phyloP scores from a whole-genome alignment of 2,329 filamentous ascomycete species.

The Cercospora zeina region DNA sequence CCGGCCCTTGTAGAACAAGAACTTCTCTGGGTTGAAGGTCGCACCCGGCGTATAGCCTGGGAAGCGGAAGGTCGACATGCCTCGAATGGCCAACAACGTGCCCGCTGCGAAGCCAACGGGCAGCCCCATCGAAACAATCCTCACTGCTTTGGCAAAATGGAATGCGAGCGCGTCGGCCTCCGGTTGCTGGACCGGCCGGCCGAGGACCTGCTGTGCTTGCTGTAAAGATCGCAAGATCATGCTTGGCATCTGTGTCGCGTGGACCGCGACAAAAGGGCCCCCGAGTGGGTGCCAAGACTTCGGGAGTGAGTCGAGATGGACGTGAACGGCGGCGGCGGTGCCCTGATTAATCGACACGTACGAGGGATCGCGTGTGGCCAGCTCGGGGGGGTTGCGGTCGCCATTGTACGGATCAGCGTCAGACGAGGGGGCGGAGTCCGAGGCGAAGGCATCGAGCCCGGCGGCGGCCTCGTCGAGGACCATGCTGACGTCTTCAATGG shows the following conservation, averaged over 20 bases:
- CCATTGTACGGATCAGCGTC: slow-evolving; percentile 44
- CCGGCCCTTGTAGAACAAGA: slow-evolving; percentile 39
- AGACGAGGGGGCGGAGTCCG: slow-evolving; percentile 36
- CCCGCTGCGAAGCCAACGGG: slow-evolving; percentile 41
- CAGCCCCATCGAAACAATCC: slow-evolving; percentile 44
- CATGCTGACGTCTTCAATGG: slow-evolving; percentile 5
- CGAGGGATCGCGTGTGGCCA: slow-evolving; percentile 38
- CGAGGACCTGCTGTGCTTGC: slow-evolving; percentile 38
- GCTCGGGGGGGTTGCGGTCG: slow-evolving; percentile 41
- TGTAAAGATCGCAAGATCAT: slow-evolving; percentile 27
- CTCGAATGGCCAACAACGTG: slow-evolving; percentile 40
- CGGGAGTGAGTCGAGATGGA: slow-evolving; percentile 45
- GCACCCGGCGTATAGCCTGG: slow-evolving; percentile 46
- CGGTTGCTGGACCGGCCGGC: slow-evolving; percentile 43
- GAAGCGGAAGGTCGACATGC: slow-evolving; percentile 42
- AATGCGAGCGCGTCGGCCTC: slow-evolving; percentile 48
- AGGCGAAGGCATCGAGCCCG: slow-evolving; percentile 40
- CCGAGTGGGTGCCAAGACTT: slow-evolving; percentile 32
- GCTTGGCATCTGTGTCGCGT: too few species aligned
- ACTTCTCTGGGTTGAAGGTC: slow-evolving; percentile 44
- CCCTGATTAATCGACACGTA: slow-evolving; percentile 24
- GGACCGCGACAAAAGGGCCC: too few species aligned
- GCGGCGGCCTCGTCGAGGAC: slow-evolving; percentile 32
- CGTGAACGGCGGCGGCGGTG: slow-evolving; percentile 27
- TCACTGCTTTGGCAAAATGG: slow-evolving; percentile 44